phyloP scores from a whole-genome alignment of 2,329 filamentous ascomycete genomes.

The Pezicula radicicola region DNA sequence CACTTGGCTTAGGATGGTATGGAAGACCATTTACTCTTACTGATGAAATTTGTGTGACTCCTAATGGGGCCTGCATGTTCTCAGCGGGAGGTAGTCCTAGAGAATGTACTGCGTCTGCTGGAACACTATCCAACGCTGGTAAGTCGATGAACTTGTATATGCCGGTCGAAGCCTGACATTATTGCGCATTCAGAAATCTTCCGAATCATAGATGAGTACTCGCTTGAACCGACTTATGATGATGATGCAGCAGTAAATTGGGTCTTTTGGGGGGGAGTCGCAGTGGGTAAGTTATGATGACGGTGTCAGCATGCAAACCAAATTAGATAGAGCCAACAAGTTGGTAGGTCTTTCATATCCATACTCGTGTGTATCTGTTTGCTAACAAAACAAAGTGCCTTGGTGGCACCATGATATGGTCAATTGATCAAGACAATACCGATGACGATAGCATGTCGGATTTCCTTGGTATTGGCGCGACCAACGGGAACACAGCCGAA shows the following conservation, averaged over 20 bases:
- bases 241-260: conserved; percentile 30
- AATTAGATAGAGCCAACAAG: conserved; percentile 28
- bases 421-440: conserved; percentile 6
- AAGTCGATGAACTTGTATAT: conserved; percentile 13
- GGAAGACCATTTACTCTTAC: conserved; percentile 9
- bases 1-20: conserved; percentile 10
- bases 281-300: conserved; percentile 30
- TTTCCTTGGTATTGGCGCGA: conserved; percentile 11
- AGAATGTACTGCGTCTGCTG: conserved; percentile 21
- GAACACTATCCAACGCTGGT: conserved; percentile 28
- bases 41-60: conserved; percentile 2
- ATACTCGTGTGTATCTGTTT: not conserved
- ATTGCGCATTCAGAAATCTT: conserved; percentile 28
- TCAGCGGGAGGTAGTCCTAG: conserved; percentile 5
- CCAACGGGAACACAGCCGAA: conserved; percentile 6
- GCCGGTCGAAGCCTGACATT: conserved; percentile 15
- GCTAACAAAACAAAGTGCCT: not conserved
- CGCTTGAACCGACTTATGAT: conserved; percentile 14
- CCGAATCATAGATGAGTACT: conserved; percentile 16
- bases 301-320: conserved; percentile 10
- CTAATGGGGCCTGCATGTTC: conserved; percentile 6
- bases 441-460: conserved; percentile 6
- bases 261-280: conserved; percentile 27
- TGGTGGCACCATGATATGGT: not conserved
- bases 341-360: not conserved